Evolutionary conservation across 768 basidiomycete species (phyloP).

Genomic region (Pisolithus albus): DNA sequence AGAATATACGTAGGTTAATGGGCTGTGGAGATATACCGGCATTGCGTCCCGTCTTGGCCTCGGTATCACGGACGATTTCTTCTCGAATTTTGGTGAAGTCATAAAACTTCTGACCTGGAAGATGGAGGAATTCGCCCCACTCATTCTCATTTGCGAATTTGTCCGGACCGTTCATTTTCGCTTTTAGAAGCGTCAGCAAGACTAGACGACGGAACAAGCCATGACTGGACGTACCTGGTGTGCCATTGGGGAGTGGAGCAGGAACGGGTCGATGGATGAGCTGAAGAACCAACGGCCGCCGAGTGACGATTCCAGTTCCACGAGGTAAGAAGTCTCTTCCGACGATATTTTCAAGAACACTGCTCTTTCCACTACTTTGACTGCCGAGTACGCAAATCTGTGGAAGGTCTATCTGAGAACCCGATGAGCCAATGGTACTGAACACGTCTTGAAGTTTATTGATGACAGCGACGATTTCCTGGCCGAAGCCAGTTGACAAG

Average conservation of each 20-base stretch:
- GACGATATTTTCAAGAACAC: slow-evolving; percentile 95
- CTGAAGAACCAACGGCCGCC: slow-evolving; percentile 93
- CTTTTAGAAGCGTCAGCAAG: slow-evolving; percentile 6
- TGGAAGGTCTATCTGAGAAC: slow-evolving; percentile 78
- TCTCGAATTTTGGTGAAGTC: slow-evolving; percentile 96
- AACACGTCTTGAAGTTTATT: slow-evolving; percentile 94
- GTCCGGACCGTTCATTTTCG: slow-evolving; percentile 43
- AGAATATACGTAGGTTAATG: slow-evolving; percentile 96
- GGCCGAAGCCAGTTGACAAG: slow-evolving; percentile 61
- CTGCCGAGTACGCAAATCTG: slow-evolving; percentile 90
- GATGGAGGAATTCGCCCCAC: slow-evolving; percentile 98
- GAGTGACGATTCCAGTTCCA: slow-evolving; percentile 97
- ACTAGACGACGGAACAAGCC: not conserved
- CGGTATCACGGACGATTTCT: slow-evolving; percentile 95
- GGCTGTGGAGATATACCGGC: slow-evolving; percentile 96
- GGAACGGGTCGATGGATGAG: slow-evolving; percentile 78
- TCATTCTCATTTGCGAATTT: slow-evolving; percentile 85
- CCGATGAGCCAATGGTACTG: slow-evolving; percentile 71
- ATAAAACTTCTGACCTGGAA: slow-evolving; percentile 95
- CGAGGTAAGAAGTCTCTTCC: slow-evolving; percentile 98
- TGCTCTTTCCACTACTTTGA: slow-evolving; percentile 92
- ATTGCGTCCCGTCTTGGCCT: slow-evolving; percentile 97
- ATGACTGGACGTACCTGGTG: slow-evolving; percentile 31
- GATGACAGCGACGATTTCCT: slow-evolving; percentile 73
- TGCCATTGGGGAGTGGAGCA: slow-evolving; percentile 37